A percentile compares a stretch with the other conserved stretches of the same genome.
Conservation (phyloP, 352 stramenopile species). For the Phytopythium helicoides region DNA sequence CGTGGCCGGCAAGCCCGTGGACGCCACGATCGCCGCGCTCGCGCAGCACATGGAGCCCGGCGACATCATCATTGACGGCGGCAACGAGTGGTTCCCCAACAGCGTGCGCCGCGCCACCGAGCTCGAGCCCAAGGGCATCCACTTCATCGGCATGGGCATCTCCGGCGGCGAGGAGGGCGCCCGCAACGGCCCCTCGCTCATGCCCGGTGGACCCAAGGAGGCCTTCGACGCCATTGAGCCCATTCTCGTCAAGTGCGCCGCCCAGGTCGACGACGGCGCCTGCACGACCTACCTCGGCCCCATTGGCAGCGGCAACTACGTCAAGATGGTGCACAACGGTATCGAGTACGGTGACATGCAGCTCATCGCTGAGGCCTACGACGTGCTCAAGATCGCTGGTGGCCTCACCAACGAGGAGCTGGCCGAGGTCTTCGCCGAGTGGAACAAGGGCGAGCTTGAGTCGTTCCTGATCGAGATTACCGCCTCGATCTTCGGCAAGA, state of each 20-base stretch:
- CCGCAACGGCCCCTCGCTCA: slow-evolving; percentile 97
- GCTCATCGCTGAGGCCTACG: slow-evolving; percentile 98
- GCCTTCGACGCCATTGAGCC: slow-evolving; percentile 96
- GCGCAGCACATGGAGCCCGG: slow-evolving; percentile 89
- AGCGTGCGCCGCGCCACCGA: slow-evolving; percentile 92
- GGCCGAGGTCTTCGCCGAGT: slow-evolving; percentile 93
- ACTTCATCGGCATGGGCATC: slow-evolving; percentile 99
- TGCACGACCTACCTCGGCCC: slow-evolving; percentile 97
- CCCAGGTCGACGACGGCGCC: slow-evolving; percentile 92
- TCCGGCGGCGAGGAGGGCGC: slow-evolving; percentile 98
- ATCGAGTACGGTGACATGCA: slow-evolving; percentile 99
- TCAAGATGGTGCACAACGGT: slow-evolving; percentile 99
- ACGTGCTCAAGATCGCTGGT: slow-evolving; percentile 94
- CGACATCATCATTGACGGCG: slow-evolving; percentile 98
- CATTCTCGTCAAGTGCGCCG: slow-evolving; percentile 97
- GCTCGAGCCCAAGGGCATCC: slow-evolving; percentile 94
- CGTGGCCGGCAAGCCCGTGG: slow-evolving; percentile 96
- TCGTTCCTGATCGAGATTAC: slow-evolving; percentile 99
- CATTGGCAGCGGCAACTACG: slow-evolving; percentile 98
- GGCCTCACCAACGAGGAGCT: slow-evolving; percentile 92
- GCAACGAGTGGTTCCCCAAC: slow-evolving; percentile 99
- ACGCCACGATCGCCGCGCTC: slow-evolving; percentile 88
- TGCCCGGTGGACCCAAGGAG: slow-evolving; percentile 96
- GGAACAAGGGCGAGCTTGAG: slow-evolving; percentile 97
- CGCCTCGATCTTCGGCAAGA: slow-evolving; percentile 95